Conservation (phyloP, 805 yeast species). For the Yarrowia sp. region DNA sequence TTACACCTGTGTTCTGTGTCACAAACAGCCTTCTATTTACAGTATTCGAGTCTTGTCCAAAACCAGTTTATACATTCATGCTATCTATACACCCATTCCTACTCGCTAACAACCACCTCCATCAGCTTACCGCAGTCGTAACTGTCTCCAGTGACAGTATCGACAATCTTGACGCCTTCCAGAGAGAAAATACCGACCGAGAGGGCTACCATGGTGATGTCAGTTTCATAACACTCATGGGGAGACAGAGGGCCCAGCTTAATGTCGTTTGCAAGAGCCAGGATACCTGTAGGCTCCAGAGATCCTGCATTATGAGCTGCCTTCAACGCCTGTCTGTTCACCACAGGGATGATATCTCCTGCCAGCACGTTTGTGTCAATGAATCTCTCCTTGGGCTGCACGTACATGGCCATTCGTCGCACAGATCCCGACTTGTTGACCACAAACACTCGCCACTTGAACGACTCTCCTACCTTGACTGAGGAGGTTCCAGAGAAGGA, state of each 20-base stretch:
- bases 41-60: no score
- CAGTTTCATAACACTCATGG: conserved; percentile 62
- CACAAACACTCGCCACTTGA: conserved; percentile 64
- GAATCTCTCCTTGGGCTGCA: conserved; percentile 39
- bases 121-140: conserved; percentile 68
- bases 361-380: conserved; percentile 30
- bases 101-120: conserved; percentile 55
- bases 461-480: conserved; percentile 57
- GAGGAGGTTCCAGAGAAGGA: conserved; percentile 62
- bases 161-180: conserved; percentile 64
- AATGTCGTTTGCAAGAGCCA: conserved; percentile 64
- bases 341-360: conserved; percentile 26
- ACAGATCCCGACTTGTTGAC: conserved; percentile 56
- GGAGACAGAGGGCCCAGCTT: conserved; percentile 61
- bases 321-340: conserved; percentile 35
- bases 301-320: conserved; percentile 43
- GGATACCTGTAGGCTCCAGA: conserved; percentile 52
- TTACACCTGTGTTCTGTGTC: no score
- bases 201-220: conserved; percentile 57
- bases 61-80: no score
- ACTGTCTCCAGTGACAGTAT: conserved; percentile 61
- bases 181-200: conserved; percentile 63
- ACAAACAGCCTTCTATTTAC: no score
- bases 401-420: conserved; percentile 52
- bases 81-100: not conserved